A percentile compares a stretch with the other conserved stretches of the same genome.
Evolutionary conservation across 139 green algal genomes (phyloP).

Genomic region (Desmodesmus armatus): DNA sequence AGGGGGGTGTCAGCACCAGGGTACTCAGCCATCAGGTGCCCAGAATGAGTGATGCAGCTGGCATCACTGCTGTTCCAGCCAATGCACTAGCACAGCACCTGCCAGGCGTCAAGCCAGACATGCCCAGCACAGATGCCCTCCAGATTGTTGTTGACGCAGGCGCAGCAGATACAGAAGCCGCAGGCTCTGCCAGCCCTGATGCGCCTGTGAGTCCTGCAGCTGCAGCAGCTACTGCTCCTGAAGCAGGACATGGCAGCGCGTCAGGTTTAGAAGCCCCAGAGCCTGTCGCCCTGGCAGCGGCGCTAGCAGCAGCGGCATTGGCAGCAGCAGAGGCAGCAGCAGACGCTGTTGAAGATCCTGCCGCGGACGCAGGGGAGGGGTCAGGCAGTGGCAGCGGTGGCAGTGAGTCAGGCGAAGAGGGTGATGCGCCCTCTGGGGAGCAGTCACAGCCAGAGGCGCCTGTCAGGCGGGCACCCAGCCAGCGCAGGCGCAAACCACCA

Average conservation of each 20-base stretch:
- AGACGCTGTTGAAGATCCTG: not conserved
- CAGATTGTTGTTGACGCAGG: too few species aligned
- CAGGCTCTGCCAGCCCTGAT: not conserved
- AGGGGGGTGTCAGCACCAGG: too few species aligned
- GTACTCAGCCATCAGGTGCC: too few species aligned
- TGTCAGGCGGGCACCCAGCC: not conserved
- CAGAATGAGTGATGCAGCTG: too few species aligned
- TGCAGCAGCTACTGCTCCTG: not conserved
- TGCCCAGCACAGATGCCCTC: too few species aligned
- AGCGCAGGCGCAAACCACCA: not conserved
- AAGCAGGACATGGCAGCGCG: not conserved
- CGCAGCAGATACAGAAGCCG: not conserved
- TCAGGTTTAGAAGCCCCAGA: not conserved
- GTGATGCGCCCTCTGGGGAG: not conserved
- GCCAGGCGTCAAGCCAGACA: too few species aligned
- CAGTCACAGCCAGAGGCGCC: not conserved
- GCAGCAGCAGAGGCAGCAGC: constrained; percentile 4
- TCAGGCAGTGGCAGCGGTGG: not conserved
- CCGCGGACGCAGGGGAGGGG: not conserved
- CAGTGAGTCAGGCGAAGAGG: not conserved
- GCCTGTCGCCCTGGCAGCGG: not conserved
- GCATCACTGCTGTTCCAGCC: too few species aligned
- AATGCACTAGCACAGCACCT: too few species aligned
- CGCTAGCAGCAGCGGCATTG: not conserved
- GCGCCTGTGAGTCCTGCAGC: too few species aligned